A percentile compares a stretch with the other conserved stretches of the same genome.
These are phyloP conservation scores for Aristolochia californica DNA, from an alignment of 164 flowering plant genomes.

Conservation along the genomic window DNA sequence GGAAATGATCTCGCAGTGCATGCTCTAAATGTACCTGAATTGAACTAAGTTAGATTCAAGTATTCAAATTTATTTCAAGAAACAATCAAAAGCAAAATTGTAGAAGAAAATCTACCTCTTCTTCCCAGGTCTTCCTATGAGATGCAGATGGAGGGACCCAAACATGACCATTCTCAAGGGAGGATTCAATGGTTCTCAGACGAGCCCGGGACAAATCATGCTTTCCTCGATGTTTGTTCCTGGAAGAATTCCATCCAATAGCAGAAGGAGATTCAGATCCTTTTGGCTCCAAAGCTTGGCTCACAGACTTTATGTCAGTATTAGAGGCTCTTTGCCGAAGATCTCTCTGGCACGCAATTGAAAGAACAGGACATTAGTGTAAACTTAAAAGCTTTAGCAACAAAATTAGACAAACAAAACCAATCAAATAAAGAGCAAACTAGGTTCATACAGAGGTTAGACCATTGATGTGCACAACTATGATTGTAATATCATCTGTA, in stretches of 20 bases:
- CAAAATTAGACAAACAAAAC: neutral
- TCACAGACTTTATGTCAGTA: conserved; percentile 30
- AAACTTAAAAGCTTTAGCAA: neutral
- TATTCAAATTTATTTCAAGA: too few relatives aligned
- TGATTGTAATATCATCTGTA: conserved; percentile 93
- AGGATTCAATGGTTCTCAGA: conserved; percentile 77
- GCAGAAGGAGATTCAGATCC: conserved; percentile 84
- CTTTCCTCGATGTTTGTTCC: conserved; percentile 53
- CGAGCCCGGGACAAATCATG: conserved; percentile 89
- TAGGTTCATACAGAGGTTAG: conserved; percentile 45
- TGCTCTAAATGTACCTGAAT: conserved; percentile 82
- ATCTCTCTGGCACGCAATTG: conserved; percentile 26
- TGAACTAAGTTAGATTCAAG: neutral
- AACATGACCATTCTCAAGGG: conserved; percentile 72
- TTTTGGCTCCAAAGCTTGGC: conserved; percentile 63
- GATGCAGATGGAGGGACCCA: conserved; percentile 90
- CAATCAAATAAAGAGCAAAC: neutral
- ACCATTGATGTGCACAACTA: conserved; percentile 84
- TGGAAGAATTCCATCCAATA: conserved; percentile 42
- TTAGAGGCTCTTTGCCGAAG: conserved; percentile 24
- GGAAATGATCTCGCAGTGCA: conserved; percentile 87
- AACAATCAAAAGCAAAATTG: too few relatives aligned
- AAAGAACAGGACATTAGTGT: conserved; percentile 5
- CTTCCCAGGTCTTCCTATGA: conserved; percentile 96
- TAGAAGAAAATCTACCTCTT: conserved; percentile 50